These are phyloP conservation scores for Boletus bicolor DNA, from an alignment of 768 basidiomycete species.

Conservation along the genomic window DNA sequence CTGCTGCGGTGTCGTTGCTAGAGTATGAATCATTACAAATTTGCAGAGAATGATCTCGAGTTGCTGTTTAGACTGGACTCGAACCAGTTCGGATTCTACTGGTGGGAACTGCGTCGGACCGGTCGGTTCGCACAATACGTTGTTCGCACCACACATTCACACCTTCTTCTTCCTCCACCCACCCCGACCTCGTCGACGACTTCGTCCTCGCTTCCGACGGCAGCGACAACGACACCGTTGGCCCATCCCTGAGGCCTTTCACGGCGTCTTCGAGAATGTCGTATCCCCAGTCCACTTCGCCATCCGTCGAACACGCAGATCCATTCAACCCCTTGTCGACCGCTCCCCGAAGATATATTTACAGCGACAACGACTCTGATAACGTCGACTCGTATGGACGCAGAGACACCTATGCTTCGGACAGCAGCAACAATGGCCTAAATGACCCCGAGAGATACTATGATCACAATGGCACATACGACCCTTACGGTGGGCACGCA, in stretches of 20 bases:
- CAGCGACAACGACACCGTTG: slow-evolving; percentile 18
- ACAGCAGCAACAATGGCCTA: slow-evolving; percentile 58
- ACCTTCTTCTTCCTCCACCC: slow-evolving; percentile 3
- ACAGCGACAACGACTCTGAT: slow-evolving; percentile 78
- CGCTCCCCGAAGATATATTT: slow-evolving; percentile 42
- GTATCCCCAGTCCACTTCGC: slow-evolving; percentile 56
- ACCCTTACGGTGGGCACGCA: slow-evolving; percentile 52
- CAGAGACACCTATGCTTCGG: slow-evolving; percentile 68
- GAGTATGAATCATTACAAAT: neutral
- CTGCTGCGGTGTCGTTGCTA: neutral
- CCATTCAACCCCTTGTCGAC: slow-evolving; percentile 52
- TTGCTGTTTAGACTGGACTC: neutral
- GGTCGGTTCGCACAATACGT: slow-evolving; percentile 16
- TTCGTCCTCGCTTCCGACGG: slow-evolving; percentile 1
- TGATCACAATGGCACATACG: slow-evolving; percentile 61
- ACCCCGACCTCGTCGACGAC: slow-evolving; percentile 2
- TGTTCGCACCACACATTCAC: slow-evolving; percentile 16
- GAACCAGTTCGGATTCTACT: slow-evolving; percentile 23
- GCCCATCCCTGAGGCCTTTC: slow-evolving; percentile 13
- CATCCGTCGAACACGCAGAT: slow-evolving; percentile 61
- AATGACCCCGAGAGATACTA: slow-evolving; percentile 51
- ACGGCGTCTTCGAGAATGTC: slow-evolving; percentile 32
- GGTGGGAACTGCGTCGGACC: slow-evolving; percentile 25
- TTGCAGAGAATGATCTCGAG: no score
- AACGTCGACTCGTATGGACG: slow-evolving; percentile 57